These are phyloP conservation scores for Takakia lepidozioides DNA, from an alignment of 225 moss, liverwort and hornwort species.

Conservation along the genomic window DNA sequence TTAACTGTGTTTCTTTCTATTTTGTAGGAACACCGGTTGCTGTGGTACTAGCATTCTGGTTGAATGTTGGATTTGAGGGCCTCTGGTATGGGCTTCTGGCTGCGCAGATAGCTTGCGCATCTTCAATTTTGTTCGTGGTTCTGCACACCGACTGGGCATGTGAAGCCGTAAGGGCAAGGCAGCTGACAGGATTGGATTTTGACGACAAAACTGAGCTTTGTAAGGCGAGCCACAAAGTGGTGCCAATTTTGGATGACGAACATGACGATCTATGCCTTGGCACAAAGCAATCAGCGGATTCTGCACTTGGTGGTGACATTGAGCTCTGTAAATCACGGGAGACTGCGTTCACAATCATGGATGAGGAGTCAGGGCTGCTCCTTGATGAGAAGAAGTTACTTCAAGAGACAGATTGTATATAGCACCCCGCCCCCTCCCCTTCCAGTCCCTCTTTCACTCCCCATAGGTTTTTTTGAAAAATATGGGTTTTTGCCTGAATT, in stretches of 20 bases:
- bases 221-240: slow-evolving; percentile 18
- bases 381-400: no score
- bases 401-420: no score
- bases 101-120: slow-evolving; percentile 65
- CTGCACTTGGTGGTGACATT: background rate
- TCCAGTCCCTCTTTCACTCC: no score
- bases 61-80: slow-evolving; percentile 67
- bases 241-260: slow-evolving; percentile 25
- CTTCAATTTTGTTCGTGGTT: slow-evolving; percentile 63
- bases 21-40: slow-evolving; percentile 77
- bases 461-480: no score
- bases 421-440: no score
- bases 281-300: slow-evolving; percentile 13
- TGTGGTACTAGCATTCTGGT: slow-evolving; percentile 68
- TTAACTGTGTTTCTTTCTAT: slow-evolving; percentile 75
- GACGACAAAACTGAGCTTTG: slow-evolving; percentile 10
- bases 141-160: slow-evolving; percentile 57
- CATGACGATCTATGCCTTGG: slow-evolving; percentile 1
- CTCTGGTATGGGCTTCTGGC: slow-evolving; percentile 83
- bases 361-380: no score
- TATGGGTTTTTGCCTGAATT: no score
- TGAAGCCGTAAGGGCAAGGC: slow-evolving; percentile 45
- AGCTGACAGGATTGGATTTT: slow-evolving; percentile 24
- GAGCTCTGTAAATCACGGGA: slow-evolving; percentile 3
- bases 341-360: slow-evolving; percentile 7